Base-by-base conservation (phyloP, 225 moss, liverwort and hornwort species). In the Anthoceros angustus region DNA sequence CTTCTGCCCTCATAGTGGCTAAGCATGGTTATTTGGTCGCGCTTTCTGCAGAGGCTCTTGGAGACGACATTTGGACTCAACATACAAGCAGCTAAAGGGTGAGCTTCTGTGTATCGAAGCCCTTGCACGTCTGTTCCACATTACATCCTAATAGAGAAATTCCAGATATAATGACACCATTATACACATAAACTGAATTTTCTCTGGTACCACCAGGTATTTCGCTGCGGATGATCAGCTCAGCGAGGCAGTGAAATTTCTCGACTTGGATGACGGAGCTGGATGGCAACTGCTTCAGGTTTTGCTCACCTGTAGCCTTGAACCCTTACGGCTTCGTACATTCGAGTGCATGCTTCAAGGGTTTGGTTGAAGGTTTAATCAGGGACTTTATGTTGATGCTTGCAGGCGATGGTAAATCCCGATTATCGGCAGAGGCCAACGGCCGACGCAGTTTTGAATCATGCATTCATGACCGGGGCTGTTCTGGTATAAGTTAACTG, bases 221-320 rank as follows among this genome's bases (percentile, higher is more conserved):
- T 88, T 88, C 69, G 74, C 74, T 23, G 95, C 95, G 67, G 95
- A 95, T 79, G 95, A 95, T 64, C 88, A 86, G 41, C 88, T 90
- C 80, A 74, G 62, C 8, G 82, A 88, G 65, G 95, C 95, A 69
- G 88, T 85, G 60, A 71, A 74, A 50, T 95, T 95, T 67, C 63
- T 95, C 78, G 85, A 95, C 74, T 70, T 95, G 39, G 95, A 95
- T 65, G 95, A 91, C 60, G 88, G 91, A 69, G 90, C 95, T 70
- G 95, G 95, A 73, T 95, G 95, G 95, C 95, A 95, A 77, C 70
- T 95, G 65, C 95, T 95, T 62, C 76, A 86, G 88, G 88, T 86
- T 71, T 12, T 12, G 18, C 24, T 42, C 20, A 42, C 9, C 40
- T 18, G 42, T 43, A n/a, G n/a, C n/a, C 2, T n/a, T 40, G 25